A percentile compares a stretch with the other conserved stretches of the same genome.
Conservation (phyloP, 441 rosid genomes). For the Populus trichocarpa region DNA sequence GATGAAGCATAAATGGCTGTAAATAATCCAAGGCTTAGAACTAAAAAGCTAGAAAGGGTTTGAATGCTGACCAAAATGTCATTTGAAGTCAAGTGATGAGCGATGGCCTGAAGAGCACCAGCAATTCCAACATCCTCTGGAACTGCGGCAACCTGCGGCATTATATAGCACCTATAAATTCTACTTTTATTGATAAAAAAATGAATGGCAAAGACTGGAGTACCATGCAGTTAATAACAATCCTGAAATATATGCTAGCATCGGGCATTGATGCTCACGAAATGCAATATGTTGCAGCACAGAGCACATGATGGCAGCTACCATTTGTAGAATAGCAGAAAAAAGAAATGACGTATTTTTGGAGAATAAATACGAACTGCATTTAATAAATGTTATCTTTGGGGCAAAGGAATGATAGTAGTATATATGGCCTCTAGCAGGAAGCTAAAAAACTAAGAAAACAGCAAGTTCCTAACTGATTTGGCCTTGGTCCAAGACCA, state of each 20-base stretch:
- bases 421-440: background rate
- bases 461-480: background rate
- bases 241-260: background rate
- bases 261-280: background rate
- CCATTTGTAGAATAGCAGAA: background rate
- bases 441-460: background rate
- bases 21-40: constrained; percentile 8
- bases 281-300: background rate
- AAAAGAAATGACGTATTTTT: background rate
- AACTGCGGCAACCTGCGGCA: constrained; percentile 77
- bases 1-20: constrained; percentile 14
- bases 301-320: background rate
- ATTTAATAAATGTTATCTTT: background rate
- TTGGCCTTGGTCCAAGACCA: constrained; percentile 1
- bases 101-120: constrained; percentile 92
- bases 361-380: background rate
- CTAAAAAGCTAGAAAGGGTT: constrained; percentile 14
- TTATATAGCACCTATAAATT: constrained; percentile 6
- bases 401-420: constrained; percentile 31
- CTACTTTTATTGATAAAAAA: background rate
- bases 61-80: constrained; percentile 72
- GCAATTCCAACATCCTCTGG: constrained; percentile 92
- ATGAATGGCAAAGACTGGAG: background rate
- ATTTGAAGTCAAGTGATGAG: constrained; percentile 78
- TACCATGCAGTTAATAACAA: background rate